Evolutionary conservation across 2,329 filamentous ascomycete genomes (phyloP), one percentile per base, ranked within the genome.

Genomic region (Colletotrichum paranaense): DNA sequence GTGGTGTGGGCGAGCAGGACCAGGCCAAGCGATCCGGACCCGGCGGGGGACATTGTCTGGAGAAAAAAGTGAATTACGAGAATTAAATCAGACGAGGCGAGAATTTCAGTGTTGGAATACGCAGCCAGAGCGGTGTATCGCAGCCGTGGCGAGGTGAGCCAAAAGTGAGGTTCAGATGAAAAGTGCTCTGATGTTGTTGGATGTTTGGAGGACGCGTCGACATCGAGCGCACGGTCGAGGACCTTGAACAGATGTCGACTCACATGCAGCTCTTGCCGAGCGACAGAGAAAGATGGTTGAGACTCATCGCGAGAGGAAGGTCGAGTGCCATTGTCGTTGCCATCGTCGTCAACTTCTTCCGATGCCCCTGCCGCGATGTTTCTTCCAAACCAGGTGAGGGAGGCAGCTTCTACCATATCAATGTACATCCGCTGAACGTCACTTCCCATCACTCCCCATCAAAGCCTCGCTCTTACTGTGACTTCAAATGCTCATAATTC

Each of bases 81-180:
- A 24, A 5, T 5, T 14, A 35, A 49, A 42, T 70, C 46, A 32
- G 57, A 68, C 52, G 62, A 70, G 7, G 59, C 32, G 26, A 52
- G 28, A 32, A 35, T 12, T 26, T 8, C 12, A 19, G 22, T 28
- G 22, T 26, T n/a, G 14, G 46, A 53, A 19, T 28, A 28, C 35
- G 62, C 46, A 63, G n/a, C 1, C 28, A 4, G 38, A 26, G 59
- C 12, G 38, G 19, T 30, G 62, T n/a, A 11, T 38, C 26, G 46
- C 42, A 64, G 62, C 62, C 12, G 3, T 16, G 24, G 16, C 24
- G 6, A 30, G 52, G 46, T 65, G 62, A n/a, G 52, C 16, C 22
- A n/a, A 11, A 65, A 32, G 30, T 30, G 53, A 55, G 65, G 49
- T 72, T 72, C 69, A 52, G 69, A 72, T 72, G 69, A 70, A 73